Base-by-base conservation (phyloP, 176 grass and related monocot species). In the Canna indica region DNA sequence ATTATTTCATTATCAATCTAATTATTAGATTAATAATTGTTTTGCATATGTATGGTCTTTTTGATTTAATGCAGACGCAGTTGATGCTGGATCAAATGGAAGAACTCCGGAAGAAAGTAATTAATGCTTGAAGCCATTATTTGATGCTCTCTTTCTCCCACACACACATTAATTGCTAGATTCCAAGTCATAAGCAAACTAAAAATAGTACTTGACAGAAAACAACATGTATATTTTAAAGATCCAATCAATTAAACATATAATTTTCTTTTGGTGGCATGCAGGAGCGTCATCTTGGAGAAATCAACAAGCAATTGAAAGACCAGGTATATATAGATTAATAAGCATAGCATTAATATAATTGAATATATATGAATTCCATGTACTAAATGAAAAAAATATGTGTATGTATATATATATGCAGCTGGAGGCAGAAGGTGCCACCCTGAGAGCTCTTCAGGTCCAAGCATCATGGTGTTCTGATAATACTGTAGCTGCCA, bases 1-100 rank as follows among this genome's bases (percentile, higher is more conserved):
- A 36, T 36, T 7, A 34, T 3, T 35, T 7, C 1, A 63, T 30
- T 31, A 13, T 2, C 32, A 38, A 54, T 29, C 18, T 59, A 46
- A 20, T 29, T 27, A 27, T 20, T 31, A 25, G n/a, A n/a, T n/a
- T n/a, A n/a, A n/a, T n/a, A n/a, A n/a, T n/a, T n/a, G n/a, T n/a
- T n/a, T n/a, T n/a, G n/a, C n/a, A n/a, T 59, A 27, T 24, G 22
- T 18, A 77, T 62, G 0, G 24, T 69, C 28, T 22, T 47, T 34
- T 27, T 14, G 22, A 7, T 5, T 24, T 1, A 63, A 52, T 25
- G 60, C 89, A 99, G 94, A 88, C 89, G 22, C 86, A 93, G 30
- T 82, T 99, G 72, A 93, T 99, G 89, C 81, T 93, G 80, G 86
- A 99, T 52, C 86, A 99, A 52, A 80, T 99, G 63, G 94, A 99